Conservation (phyloP, 148 eudicot species). For the Persicaria tinctoria region DNA sequence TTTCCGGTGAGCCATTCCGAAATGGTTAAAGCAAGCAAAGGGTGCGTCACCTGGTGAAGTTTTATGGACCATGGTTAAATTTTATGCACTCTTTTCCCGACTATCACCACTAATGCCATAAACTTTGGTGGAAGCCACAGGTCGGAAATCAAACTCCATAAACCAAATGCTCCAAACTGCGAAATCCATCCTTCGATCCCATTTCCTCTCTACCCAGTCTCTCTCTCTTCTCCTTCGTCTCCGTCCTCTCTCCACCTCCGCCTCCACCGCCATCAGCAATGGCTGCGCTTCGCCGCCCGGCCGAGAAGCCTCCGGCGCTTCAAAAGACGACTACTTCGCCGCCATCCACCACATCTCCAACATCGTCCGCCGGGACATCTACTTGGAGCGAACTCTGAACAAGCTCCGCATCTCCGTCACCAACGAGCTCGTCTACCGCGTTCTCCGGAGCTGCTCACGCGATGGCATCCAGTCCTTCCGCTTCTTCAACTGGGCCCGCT, state of each 20-base stretch:
- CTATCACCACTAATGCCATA: no score
- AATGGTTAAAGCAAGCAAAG: no score
- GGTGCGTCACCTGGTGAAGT: no score
- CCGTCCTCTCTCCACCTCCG: constrained; percentile 11
- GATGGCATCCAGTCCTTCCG: constrained; percentile 63
- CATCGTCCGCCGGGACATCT: constrained; percentile 79
- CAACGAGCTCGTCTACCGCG: constrained; percentile 73
- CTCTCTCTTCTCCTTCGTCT: constrained; percentile 1
- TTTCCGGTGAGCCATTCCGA: no score
- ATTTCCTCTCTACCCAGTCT: constrained; percentile 10
- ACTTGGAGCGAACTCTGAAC: constrained; percentile 82
- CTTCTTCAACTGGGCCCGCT: constrained; percentile 82
- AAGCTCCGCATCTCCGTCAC: constrained; percentile 53
- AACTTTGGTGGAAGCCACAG: no score
- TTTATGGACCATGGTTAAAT: no score
- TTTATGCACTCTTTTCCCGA: no score
- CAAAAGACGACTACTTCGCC: constrained; percentile 78
- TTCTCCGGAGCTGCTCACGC: constrained; percentile 60
- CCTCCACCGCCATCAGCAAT: not conserved
- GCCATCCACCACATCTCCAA: constrained; percentile 83
- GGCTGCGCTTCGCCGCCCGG: not conserved
- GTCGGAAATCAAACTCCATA: no score
- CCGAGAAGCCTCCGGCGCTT: constrained; percentile 11
- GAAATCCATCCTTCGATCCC: constrained; percentile 21
- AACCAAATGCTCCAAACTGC: constrained; percentile 21